Evolutionary conservation across 192 early-diverging fungal genomes (phyloP).

Genomic region (Backusella mclennaniae): DNA sequence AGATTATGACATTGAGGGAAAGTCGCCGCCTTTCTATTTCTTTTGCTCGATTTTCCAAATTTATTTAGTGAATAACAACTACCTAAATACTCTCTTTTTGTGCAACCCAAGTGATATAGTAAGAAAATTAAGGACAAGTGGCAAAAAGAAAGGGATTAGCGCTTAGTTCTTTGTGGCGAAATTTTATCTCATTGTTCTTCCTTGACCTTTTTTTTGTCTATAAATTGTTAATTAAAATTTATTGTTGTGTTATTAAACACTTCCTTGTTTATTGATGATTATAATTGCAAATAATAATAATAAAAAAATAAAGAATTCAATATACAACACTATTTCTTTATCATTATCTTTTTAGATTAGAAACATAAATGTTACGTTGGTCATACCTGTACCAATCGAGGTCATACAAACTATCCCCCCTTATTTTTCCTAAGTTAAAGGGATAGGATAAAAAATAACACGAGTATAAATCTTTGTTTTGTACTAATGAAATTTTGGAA

Average conservation of each 20-base stretch:
- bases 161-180: neutral
- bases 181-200: neutral
- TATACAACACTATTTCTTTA: neutral
- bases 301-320: neutral
- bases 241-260: neutral
- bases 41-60: neutral
- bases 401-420: neutral
- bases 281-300: neutral
- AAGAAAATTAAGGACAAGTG: neutral
- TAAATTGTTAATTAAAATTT: neutral
- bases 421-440: neutral
- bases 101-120: neutral
- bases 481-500: constrained; percentile 5
- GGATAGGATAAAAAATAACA: constrained; percentile 5
- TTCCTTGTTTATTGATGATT: neutral
- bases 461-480: constrained; percentile 5
- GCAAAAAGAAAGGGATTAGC: neutral
- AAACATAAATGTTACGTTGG: neutral
- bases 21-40: neutral
- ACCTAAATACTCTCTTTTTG: neutral
- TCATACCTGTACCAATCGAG: neutral
- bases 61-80: constrained; percentile 3
- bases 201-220: neutral
- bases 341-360: neutral
- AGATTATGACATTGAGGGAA: neutral